Base-by-base conservation (phyloP, 352 stramenopile species). In the Thalassiosira allenii region DNA sequence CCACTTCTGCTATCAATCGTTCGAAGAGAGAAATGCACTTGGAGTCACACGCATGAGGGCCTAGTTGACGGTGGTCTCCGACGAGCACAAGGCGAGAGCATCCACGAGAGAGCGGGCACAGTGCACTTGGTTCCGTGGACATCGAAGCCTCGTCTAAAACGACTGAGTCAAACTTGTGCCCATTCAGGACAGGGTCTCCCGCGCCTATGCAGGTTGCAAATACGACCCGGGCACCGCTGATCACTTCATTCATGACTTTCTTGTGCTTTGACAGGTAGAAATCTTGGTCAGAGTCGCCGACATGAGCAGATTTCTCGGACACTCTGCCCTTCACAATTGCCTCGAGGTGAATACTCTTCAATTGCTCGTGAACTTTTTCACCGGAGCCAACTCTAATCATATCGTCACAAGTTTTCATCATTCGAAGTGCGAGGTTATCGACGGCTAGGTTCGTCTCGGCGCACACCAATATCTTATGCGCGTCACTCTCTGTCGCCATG, bases 1-100 rank as follows among this genome's bases (percentile, higher is more conserved):
- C 84, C 74, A 17, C 64, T 53, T 71, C 71, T 65, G 23, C 78
- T 58, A 70, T 77, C 27, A 92, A 83, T 11, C 86, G 58, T 33
- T 85, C 57, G 71, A 92, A 92, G 23, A 92, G 76, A 47, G 63
- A 88, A 12, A 79, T 73, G 44, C 63, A 83, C n/a, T 90, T 82
- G 11, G 77, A 83, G n/a, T 73, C 68, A 25, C 47, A 64, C 43
- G 44, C 64, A 68, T 64, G 58, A 75, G 83, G 75, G 20, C 71
- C 58, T 12, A 92, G 75, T 69, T 93, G 88, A 40, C 89, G 83
- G 32, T 92, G 81, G 69, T 93, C 88, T 22, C 88, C 88, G 0
- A 93, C 79, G 9, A 93, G 74, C 30, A 92, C 69, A 25, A 93
- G 77, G 47, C 89, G 83, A 71, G 78, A 59, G 43, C 69, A 84